Conservation (phyloP, 2,329 filamentous ascomycete genomes). For the Pseudonectria buxi region DNA sequence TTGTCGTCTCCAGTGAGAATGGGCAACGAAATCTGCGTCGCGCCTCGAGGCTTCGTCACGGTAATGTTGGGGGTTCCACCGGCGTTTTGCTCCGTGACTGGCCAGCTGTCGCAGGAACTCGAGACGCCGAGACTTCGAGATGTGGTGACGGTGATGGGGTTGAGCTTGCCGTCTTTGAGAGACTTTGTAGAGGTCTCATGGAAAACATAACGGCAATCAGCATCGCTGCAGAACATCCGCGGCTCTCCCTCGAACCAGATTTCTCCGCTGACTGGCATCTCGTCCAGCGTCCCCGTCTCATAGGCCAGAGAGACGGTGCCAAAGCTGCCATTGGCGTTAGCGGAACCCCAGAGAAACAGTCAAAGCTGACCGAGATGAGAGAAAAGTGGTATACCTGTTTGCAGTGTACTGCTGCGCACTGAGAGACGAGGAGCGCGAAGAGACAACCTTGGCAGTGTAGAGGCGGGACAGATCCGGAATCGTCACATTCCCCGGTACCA, state of each 20-base stretch:
- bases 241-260: constrained; percentile 25
- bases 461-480: constrained; percentile 31
- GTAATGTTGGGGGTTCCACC: constrained; percentile 12
- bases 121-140: constrained; percentile 9
- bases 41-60: constrained; percentile 1
- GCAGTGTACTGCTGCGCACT: constrained; percentile 36
- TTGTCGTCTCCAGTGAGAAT: constrained; percentile 10
- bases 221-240: constrained; percentile 26
- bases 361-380: background rate
- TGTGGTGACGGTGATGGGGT: constrained; percentile 9
- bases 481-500: constrained; percentile 27
- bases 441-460: constrained; percentile 25
- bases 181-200: constrained; percentile 21
- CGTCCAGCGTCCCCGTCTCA: constrained; percentile 8
- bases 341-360: no score
- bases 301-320: constrained; percentile 31
- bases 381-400: constrained; percentile 25
- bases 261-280: constrained; percentile 22
- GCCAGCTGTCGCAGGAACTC: constrained; percentile 12
- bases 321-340: constrained; percentile 22
- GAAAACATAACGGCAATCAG: constrained; percentile 30
- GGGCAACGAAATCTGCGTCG: constrained; percentile 7
- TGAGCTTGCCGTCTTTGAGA: background rate
- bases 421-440: constrained; percentile 10
- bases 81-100: constrained; percentile 10